Conservation (phyloP, 306 rosid genomes). For the Sphenostylis stenocarpa region DNA sequence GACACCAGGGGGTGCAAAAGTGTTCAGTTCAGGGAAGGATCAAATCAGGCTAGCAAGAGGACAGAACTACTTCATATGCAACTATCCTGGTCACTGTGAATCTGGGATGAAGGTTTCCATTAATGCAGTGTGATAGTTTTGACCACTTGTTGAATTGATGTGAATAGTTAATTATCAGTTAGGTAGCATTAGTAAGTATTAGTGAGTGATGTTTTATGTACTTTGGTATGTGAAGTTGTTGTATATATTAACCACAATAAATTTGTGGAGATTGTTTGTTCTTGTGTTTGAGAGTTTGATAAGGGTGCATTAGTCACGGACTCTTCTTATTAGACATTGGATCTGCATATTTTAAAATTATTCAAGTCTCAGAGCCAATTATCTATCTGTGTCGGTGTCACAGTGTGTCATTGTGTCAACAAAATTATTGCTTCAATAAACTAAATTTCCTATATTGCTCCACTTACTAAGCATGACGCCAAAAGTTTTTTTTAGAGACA, state of each 20-base stretch:
- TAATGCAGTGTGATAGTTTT: constrained; percentile 40
- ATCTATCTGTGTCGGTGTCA: constrained; percentile 1
- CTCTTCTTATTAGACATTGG: constrained; percentile 10
- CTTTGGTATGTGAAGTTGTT: background rate
- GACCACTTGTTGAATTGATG: background rate
- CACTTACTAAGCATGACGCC: background rate
- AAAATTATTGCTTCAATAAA: background rate
- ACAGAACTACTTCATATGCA: constrained; percentile 62
- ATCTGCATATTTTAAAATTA: background rate
- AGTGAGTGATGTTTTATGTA: background rate
- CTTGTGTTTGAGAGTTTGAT: background rate
- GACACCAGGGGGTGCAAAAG: constrained; percentile 51
- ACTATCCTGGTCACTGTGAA: constrained; percentile 56
- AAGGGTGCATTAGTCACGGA: constrained; percentile 11
- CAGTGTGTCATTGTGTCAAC: background rate
- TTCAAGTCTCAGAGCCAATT: background rate
- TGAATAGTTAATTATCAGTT: background rate
- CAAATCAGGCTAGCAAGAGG: constrained; percentile 52
- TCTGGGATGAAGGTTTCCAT: constrained; percentile 68
- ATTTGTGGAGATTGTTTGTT: background rate
- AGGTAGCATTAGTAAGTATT: background rate
- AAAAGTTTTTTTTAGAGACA: background rate
- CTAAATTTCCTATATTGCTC: background rate
- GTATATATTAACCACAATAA: background rate
- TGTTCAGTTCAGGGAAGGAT: constrained; percentile 55